Conservation (phyloP, 2,329 filamentous ascomycete species). For the Tolypocladium sp. region DNA sequence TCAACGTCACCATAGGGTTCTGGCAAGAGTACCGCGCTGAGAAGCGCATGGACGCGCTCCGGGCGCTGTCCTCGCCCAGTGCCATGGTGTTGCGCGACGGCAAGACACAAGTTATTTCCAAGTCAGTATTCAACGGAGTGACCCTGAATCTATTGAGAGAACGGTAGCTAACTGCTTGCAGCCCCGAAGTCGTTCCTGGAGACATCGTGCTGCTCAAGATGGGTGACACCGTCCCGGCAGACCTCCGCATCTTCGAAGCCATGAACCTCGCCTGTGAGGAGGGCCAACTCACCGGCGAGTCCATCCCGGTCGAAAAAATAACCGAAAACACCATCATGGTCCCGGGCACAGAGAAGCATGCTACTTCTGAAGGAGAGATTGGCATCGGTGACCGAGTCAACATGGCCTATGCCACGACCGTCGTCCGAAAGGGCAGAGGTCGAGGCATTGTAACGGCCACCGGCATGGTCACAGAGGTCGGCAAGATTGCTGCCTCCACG, state of each 20-base stretch:
- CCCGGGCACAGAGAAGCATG: constrained; percentile 35
- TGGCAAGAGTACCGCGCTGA: constrained; percentile 56
- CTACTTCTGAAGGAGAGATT: constrained; percentile 37
- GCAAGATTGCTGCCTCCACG: constrained; percentile 54
- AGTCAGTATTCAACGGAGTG: constrained; percentile 28
- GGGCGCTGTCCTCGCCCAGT: constrained; percentile 53
- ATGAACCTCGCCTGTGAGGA: constrained; percentile 79
- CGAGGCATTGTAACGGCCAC: constrained; percentile 65
- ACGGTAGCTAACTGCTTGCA: constrained; percentile 16
- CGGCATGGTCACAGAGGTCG: constrained; percentile 63
- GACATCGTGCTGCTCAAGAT: constrained; percentile 60
- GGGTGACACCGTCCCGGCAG: constrained; percentile 67
- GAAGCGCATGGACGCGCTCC: constrained; percentile 57
- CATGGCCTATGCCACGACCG: constrained; percentile 66
- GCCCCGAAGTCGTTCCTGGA: constrained; percentile 59
- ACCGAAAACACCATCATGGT: constrained; percentile 37
- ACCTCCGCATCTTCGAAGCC: constrained; percentile 59
- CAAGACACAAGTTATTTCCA: constrained; percentile 45
- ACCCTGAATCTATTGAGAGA: no score
- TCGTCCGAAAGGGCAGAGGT: constrained; percentile 63
- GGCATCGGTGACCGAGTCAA: constrained; percentile 66
- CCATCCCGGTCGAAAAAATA: constrained; percentile 60
- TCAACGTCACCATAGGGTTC: constrained; percentile 63
- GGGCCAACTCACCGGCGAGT: constrained; percentile 68
- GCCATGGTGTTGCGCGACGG: constrained; percentile 53